These are phyloP conservation scores for Penicillium verrucosum DNA, from an alignment of 2,329 filamentous ascomycete genomes.

Conservation along the genomic window DNA sequence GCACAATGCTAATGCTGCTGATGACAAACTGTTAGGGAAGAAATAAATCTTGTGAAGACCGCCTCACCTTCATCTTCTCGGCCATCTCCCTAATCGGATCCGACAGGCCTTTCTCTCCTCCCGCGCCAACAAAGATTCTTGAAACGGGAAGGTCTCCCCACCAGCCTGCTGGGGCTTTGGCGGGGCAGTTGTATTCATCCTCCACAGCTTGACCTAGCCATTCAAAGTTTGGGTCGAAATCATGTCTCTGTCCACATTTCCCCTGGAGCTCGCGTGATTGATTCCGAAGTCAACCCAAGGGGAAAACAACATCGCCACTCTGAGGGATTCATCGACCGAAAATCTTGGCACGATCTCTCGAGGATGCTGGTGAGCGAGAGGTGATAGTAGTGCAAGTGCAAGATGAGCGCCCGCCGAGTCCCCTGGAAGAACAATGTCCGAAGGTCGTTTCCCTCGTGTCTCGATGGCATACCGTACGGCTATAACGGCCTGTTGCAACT, in stretches of 20 bases:
- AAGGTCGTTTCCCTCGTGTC: background rate
- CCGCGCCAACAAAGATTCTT: background rate
- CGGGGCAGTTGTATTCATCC: background rate
- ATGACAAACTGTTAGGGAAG: background rate
- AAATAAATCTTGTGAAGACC: too few species aligned
- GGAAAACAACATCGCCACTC: background rate
- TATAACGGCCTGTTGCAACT: background rate
- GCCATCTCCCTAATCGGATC: background rate
- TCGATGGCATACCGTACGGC: background rate
- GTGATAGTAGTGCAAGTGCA: background rate
- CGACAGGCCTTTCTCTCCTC: background rate
- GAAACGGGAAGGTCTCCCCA: background rate
- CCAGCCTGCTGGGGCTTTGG: background rate
- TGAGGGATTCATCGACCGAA: background rate
- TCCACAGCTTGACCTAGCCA: background rate
- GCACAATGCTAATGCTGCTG: background rate
- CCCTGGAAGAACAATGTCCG: background rate
- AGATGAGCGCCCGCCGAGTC: background rate
- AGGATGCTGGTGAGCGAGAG: background rate
- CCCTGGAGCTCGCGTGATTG: background rate
- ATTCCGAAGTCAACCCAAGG: background rate
- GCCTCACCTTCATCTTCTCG: background rate
- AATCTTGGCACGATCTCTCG: background rate
- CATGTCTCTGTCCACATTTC: background rate
- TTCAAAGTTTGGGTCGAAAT: background rate